A percentile compares a stretch with the other conserved stretches of the same genome.
Evolutionary conservation across 768 basidiomycete genomes (phyloP).

Genomic region (Suillus brevipes): DNA sequence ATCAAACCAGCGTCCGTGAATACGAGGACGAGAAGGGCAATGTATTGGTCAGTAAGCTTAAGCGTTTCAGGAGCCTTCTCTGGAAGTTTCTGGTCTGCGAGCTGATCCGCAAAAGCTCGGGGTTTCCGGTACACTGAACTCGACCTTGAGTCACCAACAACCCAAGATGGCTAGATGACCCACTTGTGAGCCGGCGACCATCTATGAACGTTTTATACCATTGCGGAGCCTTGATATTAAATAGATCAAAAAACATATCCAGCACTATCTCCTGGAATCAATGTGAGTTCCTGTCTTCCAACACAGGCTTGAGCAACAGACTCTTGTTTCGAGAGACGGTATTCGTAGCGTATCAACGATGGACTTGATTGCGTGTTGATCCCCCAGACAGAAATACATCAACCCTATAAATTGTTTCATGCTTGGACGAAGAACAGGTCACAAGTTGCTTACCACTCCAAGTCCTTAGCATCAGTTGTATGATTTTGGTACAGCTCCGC

Average conservation of each 20-base stretch:
- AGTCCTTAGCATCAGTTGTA: conserved; percentile 81
- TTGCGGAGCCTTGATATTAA: conserved; percentile 88
- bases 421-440: conserved; percentile 4
- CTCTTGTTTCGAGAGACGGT: conserved; percentile 84
- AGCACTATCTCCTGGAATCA: conserved; percentile 78
- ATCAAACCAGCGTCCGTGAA: conserved; percentile 86
- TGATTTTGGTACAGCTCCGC: conserved; percentile 72
- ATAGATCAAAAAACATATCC: conserved; percentile 90
- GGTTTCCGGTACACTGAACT: conserved; percentile 65
- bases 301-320: conserved; percentile 30
- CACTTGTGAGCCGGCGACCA: conserved; percentile 85
- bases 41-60: conserved; percentile 90
- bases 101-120: conserved; percentile 35
- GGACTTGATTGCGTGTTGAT: conserved; percentile 81
- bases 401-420: conserved; percentile 56
- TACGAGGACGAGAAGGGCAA: conserved; percentile 80
- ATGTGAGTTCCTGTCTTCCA: conserved; percentile 14
- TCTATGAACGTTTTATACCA: conserved; percentile 94
- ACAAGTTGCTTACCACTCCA: conserved; percentile 77
- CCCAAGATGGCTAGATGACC: conserved; percentile 23
- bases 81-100: conserved; percentile 36
- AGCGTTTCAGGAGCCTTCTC: conserved; percentile 58
- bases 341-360: conserved; percentile 84
- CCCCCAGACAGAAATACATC: conserved; percentile 92
- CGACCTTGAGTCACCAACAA: not conserved